Evolutionary conservation across 371 early-diverging fungal species (phyloP), one percentile per base, ranked within the genome.

Genomic region (Entomophthora muscae): DNA sequence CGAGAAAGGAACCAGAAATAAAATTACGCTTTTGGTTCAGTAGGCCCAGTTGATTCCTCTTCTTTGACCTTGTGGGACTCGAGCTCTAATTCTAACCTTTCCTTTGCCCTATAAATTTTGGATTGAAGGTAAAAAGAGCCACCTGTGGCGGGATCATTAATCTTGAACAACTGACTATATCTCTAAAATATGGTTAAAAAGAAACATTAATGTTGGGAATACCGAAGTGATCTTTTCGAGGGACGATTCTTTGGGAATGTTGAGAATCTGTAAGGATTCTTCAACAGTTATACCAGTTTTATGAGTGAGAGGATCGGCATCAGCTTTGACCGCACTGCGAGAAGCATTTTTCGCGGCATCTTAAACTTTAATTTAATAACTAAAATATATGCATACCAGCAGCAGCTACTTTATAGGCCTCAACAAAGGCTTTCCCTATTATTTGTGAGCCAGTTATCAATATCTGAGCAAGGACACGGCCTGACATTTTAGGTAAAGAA

Each of bases 71-170:
- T 62, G 30, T 57, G 23, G 28, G 61, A 51, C 28, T 42, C 21
- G 33, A 61, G 27, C 55, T 68, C 66, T 29, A 57, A n/a, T 27
- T 65, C 68, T 22, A 68, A 65, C 26, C 68, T 53, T 53, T 68
- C 69, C 54, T 65, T 68, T 27, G 98, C 98, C 56, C 94, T 74
- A 23, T 86, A 84, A 0, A 98, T 84, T 72, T 98, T 98, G 31
- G 91, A 87, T 67, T 95, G 95, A 61, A 98, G 64, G 71, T 95
- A 98, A 62, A 93, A 86, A 1, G 93, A 90, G 7, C 96, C 95
- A 30, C 93, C 94, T 54, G 78, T 78, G 2, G 80, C 71, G 32
- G 86, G 79, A 69, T 95, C 94, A 72, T 98, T 98, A 22, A 77
- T 82, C 53, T 82, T 83, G 73, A 89, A 93, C 69, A 95, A 70